phyloP scores from a whole-genome alignment of 2,329 filamentous ascomycete species.

The Rachicladosporium sp. region DNA sequence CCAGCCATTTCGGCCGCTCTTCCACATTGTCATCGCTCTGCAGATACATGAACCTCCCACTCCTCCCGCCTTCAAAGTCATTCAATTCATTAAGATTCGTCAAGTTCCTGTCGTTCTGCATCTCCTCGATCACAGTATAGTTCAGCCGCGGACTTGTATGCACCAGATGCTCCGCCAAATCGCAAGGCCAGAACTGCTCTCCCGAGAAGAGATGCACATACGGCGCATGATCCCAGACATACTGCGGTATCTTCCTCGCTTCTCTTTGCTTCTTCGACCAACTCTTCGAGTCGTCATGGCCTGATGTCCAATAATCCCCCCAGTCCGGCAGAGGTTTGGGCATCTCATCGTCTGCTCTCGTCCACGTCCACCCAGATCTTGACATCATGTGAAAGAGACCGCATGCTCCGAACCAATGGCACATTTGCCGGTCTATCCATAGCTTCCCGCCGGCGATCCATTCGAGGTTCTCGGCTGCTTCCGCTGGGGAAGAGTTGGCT shows the following conservation, averaged over 20 bases:
- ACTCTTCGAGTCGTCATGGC: slow-evolving; percentile 31
- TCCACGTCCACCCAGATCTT: slow-evolving; percentile 31
- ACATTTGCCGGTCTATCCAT: slow-evolving; percentile 64
- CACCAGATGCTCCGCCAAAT: slow-evolving; percentile 68
- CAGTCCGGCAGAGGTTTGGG: slow-evolving; percentile 10
- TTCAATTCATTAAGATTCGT: slow-evolving; percentile 61
- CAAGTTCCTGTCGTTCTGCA: slow-evolving; percentile 46
- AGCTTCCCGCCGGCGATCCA: slow-evolving; percentile 63
- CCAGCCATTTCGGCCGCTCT: slow-evolving; percentile 69
- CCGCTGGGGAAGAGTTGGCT: slow-evolving; percentile 10
- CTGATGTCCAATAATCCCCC: slow-evolving; percentile 29
- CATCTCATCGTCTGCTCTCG: slow-evolving; percentile 12
- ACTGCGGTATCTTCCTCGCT: slow-evolving; percentile 52
- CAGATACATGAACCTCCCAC: slow-evolving; percentile 54
- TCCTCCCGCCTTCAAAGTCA: slow-evolving; percentile 31
- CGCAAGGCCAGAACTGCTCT: slow-evolving; percentile 82
- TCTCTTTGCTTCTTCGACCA: slow-evolving; percentile 40
- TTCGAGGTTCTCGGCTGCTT: slow-evolving; percentile 16
- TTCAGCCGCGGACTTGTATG: slow-evolving; percentile 61
- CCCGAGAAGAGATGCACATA: slow-evolving; percentile 77
- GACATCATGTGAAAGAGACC: slow-evolving; percentile 60
- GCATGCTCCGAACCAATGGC: slow-evolving; percentile 68
- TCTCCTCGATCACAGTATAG: slow-evolving; percentile 48
- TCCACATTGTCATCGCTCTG: slow-evolving; percentile 83
- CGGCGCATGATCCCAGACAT: slow-evolving; percentile 70